phyloP scores from a whole-genome alignment of 1,284 basidiomycete species.

The Abortiporus biennis region DNA sequence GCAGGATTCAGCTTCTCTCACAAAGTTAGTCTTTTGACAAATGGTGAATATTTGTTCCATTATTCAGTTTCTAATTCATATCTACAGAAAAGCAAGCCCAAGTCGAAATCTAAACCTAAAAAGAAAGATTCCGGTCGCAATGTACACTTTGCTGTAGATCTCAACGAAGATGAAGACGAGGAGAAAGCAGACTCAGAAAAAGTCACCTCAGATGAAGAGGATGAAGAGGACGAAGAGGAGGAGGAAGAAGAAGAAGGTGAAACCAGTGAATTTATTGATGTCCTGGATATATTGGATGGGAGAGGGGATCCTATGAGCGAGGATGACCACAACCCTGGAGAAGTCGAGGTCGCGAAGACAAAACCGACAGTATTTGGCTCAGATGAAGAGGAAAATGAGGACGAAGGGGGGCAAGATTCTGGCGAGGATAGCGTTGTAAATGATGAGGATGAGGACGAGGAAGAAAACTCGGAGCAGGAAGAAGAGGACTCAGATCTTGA shows the following conservation, averaged over 20 bases:
- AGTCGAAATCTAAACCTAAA: constrained; percentile 17
- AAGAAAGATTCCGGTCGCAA: constrained; percentile 17
- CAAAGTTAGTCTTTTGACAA: constrained; percentile 34
- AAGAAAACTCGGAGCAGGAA: constrained; percentile 32
- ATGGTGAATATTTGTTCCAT: not conserved
- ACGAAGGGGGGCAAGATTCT: constrained; percentile 26
- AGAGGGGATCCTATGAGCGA: constrained; percentile 41
- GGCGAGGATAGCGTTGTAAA: constrained; percentile 28
- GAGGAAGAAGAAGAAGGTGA: constrained; percentile 45
- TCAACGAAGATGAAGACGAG: constrained; percentile 58
- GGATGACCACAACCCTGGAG: constrained; percentile 10
- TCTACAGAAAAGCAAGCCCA: no score
- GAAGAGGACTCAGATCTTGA: constrained; percentile 37
- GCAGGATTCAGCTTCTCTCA: constrained; percentile 52
- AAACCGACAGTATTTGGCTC: not conserved
- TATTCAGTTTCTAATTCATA: not conserved
- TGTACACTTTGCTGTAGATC: constrained; percentile 47
- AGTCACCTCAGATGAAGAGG: constrained; percentile 22
- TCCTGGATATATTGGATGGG: constrained; percentile 65
- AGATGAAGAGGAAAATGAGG: constrained; percentile 16
- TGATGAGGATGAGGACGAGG: constrained; percentile 29
- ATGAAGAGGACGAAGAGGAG: constrained; percentile 41
- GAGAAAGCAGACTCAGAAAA: constrained; percentile 28
- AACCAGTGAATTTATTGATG: constrained; percentile 58
- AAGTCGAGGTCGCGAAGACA: not conserved